Percentiles rank a stretch among this genome's conserved stretches.
These are phyloP conservation scores for Neonectria magnoliae DNA, from an alignment of 2,329 filamentous ascomycete species.

Conservation along the genomic window DNA sequence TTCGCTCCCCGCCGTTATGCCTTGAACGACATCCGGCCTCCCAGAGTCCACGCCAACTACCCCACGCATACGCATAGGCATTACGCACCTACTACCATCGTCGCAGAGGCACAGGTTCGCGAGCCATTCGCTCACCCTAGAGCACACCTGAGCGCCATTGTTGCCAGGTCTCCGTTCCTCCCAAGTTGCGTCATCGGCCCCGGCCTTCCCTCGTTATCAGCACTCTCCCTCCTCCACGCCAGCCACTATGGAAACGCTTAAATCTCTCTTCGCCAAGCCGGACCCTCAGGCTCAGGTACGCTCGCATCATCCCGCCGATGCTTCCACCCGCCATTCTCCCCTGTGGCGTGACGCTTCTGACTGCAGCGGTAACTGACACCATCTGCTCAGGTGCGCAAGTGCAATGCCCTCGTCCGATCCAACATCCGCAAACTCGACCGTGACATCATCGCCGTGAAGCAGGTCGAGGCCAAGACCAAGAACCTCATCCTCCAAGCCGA, in stretches of 20 bases:
- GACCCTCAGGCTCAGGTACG: slow-evolving; percentile 91
- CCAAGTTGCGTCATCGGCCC: slow-evolving; percentile 41
- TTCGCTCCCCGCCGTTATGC: slow-evolving; percentile 15
- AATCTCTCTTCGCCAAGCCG: slow-evolving; percentile 87
- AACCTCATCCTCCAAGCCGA: slow-evolving; percentile 85
- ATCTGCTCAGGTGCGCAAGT: slow-evolving; percentile 84
- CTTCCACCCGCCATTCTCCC: not conserved
- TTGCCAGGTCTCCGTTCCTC: slow-evolving; percentile 21
- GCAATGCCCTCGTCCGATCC: slow-evolving; percentile 86
- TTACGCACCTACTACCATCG: not conserved
- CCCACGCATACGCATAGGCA: not conserved
- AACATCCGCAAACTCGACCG: slow-evolving; percentile 96
- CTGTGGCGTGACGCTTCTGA: not conserved
- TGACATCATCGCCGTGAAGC: slow-evolving; percentile 82
- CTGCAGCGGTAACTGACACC: slow-evolving; percentile 19
- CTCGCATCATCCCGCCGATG: slow-evolving; percentile 1
- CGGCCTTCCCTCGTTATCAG: slow-evolving; percentile 18
- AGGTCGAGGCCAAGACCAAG: slow-evolving; percentile 85
- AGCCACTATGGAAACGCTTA: slow-evolving; percentile 84
- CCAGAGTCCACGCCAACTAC: slow-evolving; percentile 1
- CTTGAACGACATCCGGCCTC: slow-evolving; percentile 10
- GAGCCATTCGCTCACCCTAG: not conserved
- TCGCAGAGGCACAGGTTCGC: not conserved
- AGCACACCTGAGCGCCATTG: slow-evolving; percentile 1
- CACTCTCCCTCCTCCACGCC: slow-evolving; percentile 7